Evolutionary conservation across 78 protist genomes (phyloP).

Genomic region (Dictyostelium capitatum): DNA sequence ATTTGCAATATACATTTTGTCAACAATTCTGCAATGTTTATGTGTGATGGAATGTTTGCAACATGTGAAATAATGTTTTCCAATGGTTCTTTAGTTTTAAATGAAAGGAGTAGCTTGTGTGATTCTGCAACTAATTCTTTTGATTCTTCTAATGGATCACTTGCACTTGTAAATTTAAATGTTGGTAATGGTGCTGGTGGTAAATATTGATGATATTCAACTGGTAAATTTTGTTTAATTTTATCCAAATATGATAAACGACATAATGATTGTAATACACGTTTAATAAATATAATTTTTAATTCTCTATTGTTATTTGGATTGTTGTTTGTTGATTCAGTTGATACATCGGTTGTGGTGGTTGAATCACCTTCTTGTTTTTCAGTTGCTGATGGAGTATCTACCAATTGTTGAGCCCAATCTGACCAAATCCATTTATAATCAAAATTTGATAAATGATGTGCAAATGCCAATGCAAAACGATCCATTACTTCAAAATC

Average conservation of each 20-base stretch:
- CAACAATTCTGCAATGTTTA: slow-evolving; percentile 38
- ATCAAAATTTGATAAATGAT: slow-evolving; percentile 67
- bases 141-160: slow-evolving; percentile 32
- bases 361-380: neutral
- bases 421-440: slow-evolving; percentile 76
- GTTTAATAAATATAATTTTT: slow-evolving; percentile 28
- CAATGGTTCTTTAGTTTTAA: slow-evolving; percentile 55
- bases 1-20: slow-evolving; percentile 72
- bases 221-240: slow-evolving; percentile 45
- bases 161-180: slow-evolving; percentile 24
- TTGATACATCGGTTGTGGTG: neutral
- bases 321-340: neutral
- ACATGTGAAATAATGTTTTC: slow-evolving; percentile 43
- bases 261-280: slow-evolving; percentile 30
- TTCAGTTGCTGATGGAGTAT: neutral
- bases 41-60: slow-evolving; percentile 10
- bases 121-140: slow-evolving; percentile 66
- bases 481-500: slow-evolving; percentile 50
- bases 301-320: neutral
- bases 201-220: slow-evolving; percentile 58
- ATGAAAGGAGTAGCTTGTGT: slow-evolving; percentile 46
- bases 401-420: slow-evolving; percentile 10
- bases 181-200: slow-evolving; percentile 41
- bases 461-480: slow-evolving; percentile 60
- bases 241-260: slow-evolving; percentile 69